A percentile compares a stretch with the other conserved stretches of the same genome.
phyloP scores from a whole-genome alignment of 306 rosid genomes.

The Citrullus amarus region DNA sequence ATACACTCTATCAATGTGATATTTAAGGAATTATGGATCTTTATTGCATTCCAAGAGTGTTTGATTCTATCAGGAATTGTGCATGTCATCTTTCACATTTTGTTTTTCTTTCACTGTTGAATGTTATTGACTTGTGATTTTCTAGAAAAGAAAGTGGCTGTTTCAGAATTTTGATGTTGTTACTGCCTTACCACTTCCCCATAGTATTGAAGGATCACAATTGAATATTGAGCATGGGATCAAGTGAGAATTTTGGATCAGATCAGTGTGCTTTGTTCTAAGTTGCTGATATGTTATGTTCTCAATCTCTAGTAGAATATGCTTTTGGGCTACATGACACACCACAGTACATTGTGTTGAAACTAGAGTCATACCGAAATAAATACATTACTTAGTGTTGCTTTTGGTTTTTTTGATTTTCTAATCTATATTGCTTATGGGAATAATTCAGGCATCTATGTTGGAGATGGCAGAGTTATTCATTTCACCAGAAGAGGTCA shows the following conservation, averaged over 20 bases:
- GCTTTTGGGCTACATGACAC: background rate
- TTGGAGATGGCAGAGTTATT: constrained; percentile 64
- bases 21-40: background rate
- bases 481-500: constrained; percentile 91
- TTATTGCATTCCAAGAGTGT: background rate
- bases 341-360: background rate
- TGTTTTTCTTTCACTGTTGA: background rate
- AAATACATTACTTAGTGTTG: background rate
- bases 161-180: background rate
- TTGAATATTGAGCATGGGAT: background rate
- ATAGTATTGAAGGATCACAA: background rate
- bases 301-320: background rate
- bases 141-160: background rate
- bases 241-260: background rate
- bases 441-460: constrained; percentile 46
- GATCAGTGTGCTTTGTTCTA: background rate
- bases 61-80: background rate
- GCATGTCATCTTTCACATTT: background rate
- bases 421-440: background rate
- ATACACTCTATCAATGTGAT: background rate
- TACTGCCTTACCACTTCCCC: background rate
- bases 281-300: background rate
- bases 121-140: background rate
- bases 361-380: background rate
- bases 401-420: background rate